These are phyloP conservation scores for Fusarium sp. DNA, from an alignment of 2,329 filamentous ascomycete genomes.

Conservation along the genomic window DNA sequence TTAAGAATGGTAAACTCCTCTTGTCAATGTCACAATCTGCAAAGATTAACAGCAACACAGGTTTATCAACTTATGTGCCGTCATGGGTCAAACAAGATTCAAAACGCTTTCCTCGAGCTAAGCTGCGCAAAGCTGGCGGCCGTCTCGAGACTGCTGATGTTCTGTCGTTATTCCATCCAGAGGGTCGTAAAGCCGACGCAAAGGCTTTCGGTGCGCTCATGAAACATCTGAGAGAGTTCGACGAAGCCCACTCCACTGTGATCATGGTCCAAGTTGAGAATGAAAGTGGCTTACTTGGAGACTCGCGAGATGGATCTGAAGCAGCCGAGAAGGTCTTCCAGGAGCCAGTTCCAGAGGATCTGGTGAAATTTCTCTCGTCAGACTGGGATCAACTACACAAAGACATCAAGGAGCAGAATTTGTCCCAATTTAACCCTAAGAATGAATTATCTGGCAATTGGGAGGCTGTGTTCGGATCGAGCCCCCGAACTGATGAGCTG, in stretches of 20 bases:
- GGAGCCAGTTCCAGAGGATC: conserved; percentile 19
- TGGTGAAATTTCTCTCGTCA: conserved; percentile 9
- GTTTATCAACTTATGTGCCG: conserved; percentile 49
- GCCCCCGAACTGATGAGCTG: conserved; percentile 43
- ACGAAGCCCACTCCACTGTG: conserved; percentile 61
- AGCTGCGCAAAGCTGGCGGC: conserved; percentile 50
- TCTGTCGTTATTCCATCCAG: conserved; percentile 45
- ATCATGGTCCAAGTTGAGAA: conserved; percentile 70
- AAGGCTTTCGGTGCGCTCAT: conserved; percentile 52
- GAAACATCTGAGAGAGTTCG: conserved; percentile 56
- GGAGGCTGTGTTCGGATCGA: conserved; percentile 51
- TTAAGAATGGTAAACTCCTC: conserved; percentile 50
- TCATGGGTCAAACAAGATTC: conserved; percentile 49
- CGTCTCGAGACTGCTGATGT: conserved; percentile 48
- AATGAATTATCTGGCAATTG: conserved; percentile 30
- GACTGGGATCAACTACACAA: conserved; percentile 23
- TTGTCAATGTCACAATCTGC: not conserved
- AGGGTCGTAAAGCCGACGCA: conserved; percentile 23
- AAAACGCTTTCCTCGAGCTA: conserved; percentile 47
- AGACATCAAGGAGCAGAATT: conserved; percentile 10
- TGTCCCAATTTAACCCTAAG: not conserved
- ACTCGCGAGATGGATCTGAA: conserved; percentile 61
- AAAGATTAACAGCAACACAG: conserved; percentile 1
- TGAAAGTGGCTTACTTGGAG: conserved; percentile 63
- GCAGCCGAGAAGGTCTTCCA: conserved; percentile 52